Conservation (phyloP, 208 protist species). For the Entamoeba moshkovskii region DNA sequence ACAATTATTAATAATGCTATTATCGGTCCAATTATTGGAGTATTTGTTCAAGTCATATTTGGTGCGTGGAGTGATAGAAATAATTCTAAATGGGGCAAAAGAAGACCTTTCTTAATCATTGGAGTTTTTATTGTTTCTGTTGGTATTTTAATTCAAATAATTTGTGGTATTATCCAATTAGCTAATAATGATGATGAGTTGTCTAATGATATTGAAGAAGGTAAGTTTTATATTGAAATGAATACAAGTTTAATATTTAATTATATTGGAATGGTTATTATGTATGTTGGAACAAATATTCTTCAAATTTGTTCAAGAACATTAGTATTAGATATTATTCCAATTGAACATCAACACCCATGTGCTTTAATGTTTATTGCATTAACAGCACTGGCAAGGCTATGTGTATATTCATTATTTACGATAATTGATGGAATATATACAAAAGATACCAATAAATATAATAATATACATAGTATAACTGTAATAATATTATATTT, state of each 20-base stretch:
- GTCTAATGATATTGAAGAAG: background rate
- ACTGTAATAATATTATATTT: background rate
- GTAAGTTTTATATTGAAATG: background rate
- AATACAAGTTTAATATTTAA: background rate
- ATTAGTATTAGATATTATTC: background rate
- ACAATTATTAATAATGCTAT: background rate
- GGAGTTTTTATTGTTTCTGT: background rate
- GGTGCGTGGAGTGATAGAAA: background rate
- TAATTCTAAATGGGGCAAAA: background rate
- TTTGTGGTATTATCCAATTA: background rate
- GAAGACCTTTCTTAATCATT: background rate
- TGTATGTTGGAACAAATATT: background rate
- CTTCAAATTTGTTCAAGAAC: background rate
- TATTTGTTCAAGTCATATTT: background rate
- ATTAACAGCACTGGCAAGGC: background rate
- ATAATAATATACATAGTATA: background rate
- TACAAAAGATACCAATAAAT: no score
- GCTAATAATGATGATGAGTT: background rate
- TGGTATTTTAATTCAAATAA: background rate
- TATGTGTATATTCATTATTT: background rate
- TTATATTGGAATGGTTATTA: background rate
- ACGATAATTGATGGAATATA: background rate
- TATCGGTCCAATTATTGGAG: background rate
- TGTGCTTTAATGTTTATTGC: background rate
- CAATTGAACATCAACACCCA: background rate